A percentile compares a stretch with the other conserved stretches of the same genome.
Conservation (phyloP, 768 basidiomycete genomes). For the Lactarius indigo region DNA sequence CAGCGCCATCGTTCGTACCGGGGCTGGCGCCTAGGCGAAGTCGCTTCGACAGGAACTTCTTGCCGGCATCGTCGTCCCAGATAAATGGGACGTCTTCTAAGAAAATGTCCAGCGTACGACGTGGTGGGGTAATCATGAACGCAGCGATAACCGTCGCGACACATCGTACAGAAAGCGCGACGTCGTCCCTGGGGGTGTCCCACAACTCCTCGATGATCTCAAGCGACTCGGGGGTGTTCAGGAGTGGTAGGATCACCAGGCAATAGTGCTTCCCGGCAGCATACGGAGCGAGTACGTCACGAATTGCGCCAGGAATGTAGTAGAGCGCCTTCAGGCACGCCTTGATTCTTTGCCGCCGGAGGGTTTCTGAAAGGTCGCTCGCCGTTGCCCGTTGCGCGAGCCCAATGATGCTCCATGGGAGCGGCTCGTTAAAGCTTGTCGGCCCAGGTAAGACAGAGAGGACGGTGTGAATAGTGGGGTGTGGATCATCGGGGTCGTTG, state of each 20-base stretch:
- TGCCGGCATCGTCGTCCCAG: no score
- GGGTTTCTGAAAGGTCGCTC: not conserved
- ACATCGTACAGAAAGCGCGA: no score
- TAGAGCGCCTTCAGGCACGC: not conserved
- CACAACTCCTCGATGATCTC: not conserved
- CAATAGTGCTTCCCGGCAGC: not conserved
- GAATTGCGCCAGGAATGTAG: not conserved
- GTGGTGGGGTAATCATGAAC: no score
- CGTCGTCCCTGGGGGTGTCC: no score
- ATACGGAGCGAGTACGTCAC: not conserved
- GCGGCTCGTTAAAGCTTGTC: not conserved
- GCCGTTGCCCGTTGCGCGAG: not conserved
- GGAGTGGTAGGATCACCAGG: not conserved
- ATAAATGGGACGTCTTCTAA: no score
- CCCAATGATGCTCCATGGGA: not conserved
- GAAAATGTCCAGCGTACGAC: no score
- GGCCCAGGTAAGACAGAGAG: not conserved
- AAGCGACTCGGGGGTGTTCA: not conserved
- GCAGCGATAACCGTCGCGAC: no score
- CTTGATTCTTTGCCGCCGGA: not conserved
- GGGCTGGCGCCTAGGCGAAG: no score
- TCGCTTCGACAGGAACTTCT: no score
- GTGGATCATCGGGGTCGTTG: no score
- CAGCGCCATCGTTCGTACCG: no score
- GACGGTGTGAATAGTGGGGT: no score